These are phyloP conservation scores for Acanthamoeba royreba DNA, from an alignment of 208 protist genomes.

Conservation along the genomic window DNA sequence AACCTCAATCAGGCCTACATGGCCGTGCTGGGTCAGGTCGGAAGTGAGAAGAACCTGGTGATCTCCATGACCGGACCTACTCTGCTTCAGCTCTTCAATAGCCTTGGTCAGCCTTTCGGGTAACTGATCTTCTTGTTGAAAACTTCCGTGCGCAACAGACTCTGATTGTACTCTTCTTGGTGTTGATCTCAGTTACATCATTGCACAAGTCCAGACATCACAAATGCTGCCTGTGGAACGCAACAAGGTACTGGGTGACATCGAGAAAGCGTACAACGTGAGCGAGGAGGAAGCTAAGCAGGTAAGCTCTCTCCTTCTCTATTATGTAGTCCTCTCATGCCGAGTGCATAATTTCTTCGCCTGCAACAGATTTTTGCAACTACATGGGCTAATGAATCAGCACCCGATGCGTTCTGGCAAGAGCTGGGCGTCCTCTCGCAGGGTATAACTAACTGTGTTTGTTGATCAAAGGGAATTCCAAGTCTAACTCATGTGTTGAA, in stretches of 20 bases:
- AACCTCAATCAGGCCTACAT: slow-evolving; percentile 39
- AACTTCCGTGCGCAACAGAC: not conserved
- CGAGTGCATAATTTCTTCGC: not conserved
- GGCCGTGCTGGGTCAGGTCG: not conserved
- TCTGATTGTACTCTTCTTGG: not conserved
- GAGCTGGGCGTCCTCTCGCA: not conserved
- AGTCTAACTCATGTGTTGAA: not conserved
- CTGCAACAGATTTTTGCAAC: not conserved
- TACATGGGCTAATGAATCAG: not conserved
- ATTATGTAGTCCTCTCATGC: no score
- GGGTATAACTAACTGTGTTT: no score
- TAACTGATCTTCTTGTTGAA: not conserved
- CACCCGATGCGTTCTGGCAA: not conserved
- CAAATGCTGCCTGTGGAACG: not conserved
- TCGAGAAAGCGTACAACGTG: not conserved
- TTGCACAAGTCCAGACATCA: not conserved
- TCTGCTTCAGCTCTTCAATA: not conserved
- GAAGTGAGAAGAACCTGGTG: slow-evolving; percentile 13
- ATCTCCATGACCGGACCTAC: not conserved
- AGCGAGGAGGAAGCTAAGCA: not conserved
- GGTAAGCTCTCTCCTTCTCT: not conserved
- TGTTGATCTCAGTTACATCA: not conserved
- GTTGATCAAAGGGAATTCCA: no score
- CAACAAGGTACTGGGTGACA: not conserved
- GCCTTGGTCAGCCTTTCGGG: slow-evolving; percentile 11